Percentiles rank a stretch among this genome's conserved stretches.
These are phyloP conservation scores for Physcomitrellopsis africana DNA, from an alignment of 225 moss, liverwort and hornwort species.

Conservation along the genomic window DNA sequence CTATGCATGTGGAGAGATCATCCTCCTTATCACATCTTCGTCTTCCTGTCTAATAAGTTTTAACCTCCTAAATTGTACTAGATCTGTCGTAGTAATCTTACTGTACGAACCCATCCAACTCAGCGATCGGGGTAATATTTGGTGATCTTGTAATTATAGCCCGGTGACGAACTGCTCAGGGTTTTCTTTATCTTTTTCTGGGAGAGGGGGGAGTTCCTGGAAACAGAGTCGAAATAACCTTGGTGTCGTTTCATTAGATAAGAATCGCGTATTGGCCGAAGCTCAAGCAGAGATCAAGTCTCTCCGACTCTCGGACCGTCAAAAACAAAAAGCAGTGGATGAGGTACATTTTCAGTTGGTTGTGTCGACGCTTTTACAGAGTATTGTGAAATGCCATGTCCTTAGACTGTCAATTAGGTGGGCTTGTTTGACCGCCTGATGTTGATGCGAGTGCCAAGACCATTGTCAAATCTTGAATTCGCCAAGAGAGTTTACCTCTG, in stretches of 20 bases:
- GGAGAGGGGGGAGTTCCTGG: not conserved
- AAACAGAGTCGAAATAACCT: not conserved
- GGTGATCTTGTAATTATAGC: not conserved
- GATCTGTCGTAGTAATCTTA: not conserved
- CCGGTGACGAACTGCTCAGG: not conserved
- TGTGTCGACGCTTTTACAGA: not conserved
- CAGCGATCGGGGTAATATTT: not conserved
- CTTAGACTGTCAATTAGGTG: not conserved
- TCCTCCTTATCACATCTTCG: not conserved
- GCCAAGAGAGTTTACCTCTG: not conserved
- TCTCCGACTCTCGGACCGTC: constrained; percentile 35
- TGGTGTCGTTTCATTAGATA: constrained; percentile 20
- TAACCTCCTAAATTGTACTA: not conserved
- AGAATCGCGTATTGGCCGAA: constrained; percentile 34
- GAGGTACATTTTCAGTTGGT: constrained; percentile 24
- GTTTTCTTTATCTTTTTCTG: too few relatives aligned
- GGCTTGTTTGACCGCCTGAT: not conserved
- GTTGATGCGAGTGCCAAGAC: too few relatives aligned
- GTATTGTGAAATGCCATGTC: not conserved
- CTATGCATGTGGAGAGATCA: not conserved
- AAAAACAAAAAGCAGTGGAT: constrained; percentile 35
- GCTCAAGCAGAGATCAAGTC: constrained; percentile 38
- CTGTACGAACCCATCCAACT: not conserved
- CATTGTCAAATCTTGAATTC: too few relatives aligned
- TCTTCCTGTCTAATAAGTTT: not conserved